Evolutionary conservation across 1,284 basidiomycete genomes (phyloP), one percentile per base, ranked within the genome.

Genomic region (Amylostereum areolatum): DNA sequence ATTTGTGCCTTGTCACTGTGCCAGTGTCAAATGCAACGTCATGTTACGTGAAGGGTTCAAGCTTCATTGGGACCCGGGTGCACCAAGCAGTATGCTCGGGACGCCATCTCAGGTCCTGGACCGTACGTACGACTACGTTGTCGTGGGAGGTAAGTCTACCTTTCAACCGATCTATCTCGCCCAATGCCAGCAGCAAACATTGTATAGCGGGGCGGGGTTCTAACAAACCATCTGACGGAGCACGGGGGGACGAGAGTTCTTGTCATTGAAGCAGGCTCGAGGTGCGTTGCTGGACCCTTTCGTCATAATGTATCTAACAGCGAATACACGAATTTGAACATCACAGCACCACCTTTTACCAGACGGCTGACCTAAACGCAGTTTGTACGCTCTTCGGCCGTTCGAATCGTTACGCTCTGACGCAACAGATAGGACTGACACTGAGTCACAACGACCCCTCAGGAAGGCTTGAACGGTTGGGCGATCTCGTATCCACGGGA

Each of bases 401-500:
- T n/a, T 5, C 37, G 27, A n/a, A 6, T 8, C n/a, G n/a, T 43
- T n/a, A 6, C 10, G 25, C 3, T 2, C 25, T 1, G 11, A 24
- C 9, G 11, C 18, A 12, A 12, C 25, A 8, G 8, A 8, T 11
- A 43, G 3, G 41, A 64, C 47, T 68, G 62, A 69, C 64, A 70
- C 46, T 65, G 18, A 47, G 68, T 55, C 51, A 64, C 64, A 4
- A 62, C 61, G 4, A 49, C 52, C 2, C 55, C 62, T 3, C 64
- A 67, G 47, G 28, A 55, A 2, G 62, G 59, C n/a, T 49, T 68
- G 25, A 59, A 60, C 43, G 55, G 57, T 27, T 57, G 66, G 1
- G 41, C 46, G 1, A 52, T 69, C 28, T 25, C 52, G 1, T 68
- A 63, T 43, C 56, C 59, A 7, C 54, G 66, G 24, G 68, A 66